Conservation (phyloP, 495 filamentous ascomycete species). For the Aspergillus nidulans region DNA sequence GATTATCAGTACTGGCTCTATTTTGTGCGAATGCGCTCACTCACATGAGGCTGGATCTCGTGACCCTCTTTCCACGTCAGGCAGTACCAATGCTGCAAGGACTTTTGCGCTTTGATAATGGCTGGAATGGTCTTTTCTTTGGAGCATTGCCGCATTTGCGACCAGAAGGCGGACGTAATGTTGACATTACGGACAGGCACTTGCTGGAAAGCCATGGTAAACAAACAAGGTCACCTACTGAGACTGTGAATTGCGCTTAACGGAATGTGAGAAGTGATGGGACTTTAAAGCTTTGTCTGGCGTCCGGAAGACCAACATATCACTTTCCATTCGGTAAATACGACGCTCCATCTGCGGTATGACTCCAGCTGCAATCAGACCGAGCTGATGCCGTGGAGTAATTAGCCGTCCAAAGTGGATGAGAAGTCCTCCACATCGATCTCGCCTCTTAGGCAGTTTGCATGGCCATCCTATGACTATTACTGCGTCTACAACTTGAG, state of each 20-base stretch:
- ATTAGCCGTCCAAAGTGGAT: too few species aligned
- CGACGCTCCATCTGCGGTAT: too few species aligned
- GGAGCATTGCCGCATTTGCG: conserved; percentile 5
- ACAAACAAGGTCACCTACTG: not conserved
- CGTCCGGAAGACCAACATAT: too few species aligned
- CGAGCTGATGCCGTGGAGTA: too few species aligned
- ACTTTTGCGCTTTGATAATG: not conserved
- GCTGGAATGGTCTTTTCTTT: conserved; percentile 5
- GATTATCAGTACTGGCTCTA: not conserved
- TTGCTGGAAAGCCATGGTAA: not conserved
- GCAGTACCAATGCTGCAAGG: not conserved
- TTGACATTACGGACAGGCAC: not conserved
- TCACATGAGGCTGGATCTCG: conserved; percentile 4
- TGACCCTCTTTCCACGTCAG: conserved; percentile 9
- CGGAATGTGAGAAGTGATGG: too few species aligned
- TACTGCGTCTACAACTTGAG: not conserved
- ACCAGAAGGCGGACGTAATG: conserved; percentile 6
- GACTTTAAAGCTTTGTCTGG: too few species aligned
- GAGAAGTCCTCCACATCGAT: too few species aligned
- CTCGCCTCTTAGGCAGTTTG: too few species aligned
- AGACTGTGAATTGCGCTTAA: not conserved
- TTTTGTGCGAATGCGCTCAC: not conserved
- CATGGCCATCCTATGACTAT: not conserved
- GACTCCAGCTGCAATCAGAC: too few species aligned
- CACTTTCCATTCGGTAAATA: too few species aligned